These are phyloP conservation scores for Mucor irregularis DNA, from an alignment of 371 early-diverging fungal genomes.

Conservation along the genomic window DNA sequence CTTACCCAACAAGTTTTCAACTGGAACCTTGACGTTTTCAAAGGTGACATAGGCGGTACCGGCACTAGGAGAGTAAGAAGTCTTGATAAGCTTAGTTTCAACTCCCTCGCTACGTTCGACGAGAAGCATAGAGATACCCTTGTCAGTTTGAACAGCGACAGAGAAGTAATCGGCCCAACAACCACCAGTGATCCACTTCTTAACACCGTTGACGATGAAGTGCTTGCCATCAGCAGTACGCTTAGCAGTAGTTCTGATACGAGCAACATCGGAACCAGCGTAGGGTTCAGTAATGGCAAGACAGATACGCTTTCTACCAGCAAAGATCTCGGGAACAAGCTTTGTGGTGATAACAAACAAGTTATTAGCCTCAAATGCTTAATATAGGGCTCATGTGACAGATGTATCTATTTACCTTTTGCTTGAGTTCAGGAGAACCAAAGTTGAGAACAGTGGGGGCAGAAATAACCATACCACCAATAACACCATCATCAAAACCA, in stretches of 20 bases:
- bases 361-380: too few relatives aligned
- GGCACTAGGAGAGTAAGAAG: slow-evolving; percentile 61
- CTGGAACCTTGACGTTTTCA: slow-evolving; percentile 65
- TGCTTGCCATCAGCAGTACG: slow-evolving; percentile 70
- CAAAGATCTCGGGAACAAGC: slow-evolving; percentile 68
- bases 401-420: slow-evolving; percentile 33
- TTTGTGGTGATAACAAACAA: too few relatives aligned
- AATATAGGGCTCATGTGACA: too few relatives aligned
- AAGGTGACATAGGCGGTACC: slow-evolving; percentile 58
- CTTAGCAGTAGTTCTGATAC: slow-evolving; percentile 72
- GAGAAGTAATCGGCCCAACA: slow-evolving; percentile 69
- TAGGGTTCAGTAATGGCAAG: slow-evolving; percentile 70
- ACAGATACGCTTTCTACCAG: slow-evolving; percentile 79
- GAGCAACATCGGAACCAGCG: slow-evolving; percentile 81
- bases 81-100: slow-evolving; percentile 62
- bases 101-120: slow-evolving; percentile 72
- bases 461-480: slow-evolving; percentile 51
- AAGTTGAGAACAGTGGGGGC: slow-evolving; percentile 65
- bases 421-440: slow-evolving; percentile 39
- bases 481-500: slow-evolving; percentile 49
- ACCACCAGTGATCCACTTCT: slow-evolving; percentile 89
- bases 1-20: slow-evolving; percentile 72
- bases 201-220: slow-evolving; percentile 55
- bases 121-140: slow-evolving; percentile 74
- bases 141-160: slow-evolving; percentile 66